Conservation (phyloP, 257 asterid species). For the Prunella vulgaris region DNA sequence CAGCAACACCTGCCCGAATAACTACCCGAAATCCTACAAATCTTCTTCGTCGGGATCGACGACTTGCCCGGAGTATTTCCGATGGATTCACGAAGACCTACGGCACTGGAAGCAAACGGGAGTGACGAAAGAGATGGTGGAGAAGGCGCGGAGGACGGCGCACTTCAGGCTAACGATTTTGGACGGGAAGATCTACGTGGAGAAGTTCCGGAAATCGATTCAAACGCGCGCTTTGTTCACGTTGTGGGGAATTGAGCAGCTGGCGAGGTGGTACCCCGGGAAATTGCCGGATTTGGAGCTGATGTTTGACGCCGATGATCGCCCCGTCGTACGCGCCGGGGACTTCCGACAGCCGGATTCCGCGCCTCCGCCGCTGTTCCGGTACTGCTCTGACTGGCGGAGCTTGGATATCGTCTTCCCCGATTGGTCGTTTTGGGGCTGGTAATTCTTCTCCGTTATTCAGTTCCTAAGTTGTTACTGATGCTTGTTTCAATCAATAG, state of each 20-base stretch:
- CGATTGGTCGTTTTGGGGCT: conserved; percentile 96
- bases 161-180: conserved; percentile 48
- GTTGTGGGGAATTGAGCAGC: conserved; percentile 63
- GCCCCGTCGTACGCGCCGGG: conserved; percentile 40
- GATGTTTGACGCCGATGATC: conserved; percentile 57
- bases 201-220: conserved; percentile 44
- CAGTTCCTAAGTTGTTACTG: not conserved
- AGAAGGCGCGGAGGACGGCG: conserved; percentile 44
- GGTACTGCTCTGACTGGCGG: conserved; percentile 69
- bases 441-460: conserved; percentile 37
- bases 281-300: conserved; percentile 64
- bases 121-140: conserved; percentile 42
- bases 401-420: conserved; percentile 94
- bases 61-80: conserved; percentile 64
- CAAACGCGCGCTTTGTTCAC: conserved; percentile 65
- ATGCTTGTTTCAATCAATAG: not conserved
- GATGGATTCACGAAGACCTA: conserved; percentile 72
- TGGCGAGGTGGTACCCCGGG: conserved; percentile 57
- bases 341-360: conserved; percentile 35
- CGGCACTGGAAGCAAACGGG: conserved; percentile 54
- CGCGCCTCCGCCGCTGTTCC: conserved; percentile 63
- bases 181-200: conserved; percentile 58
- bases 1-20: conserved; percentile 43
- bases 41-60: conserved; percentile 22
- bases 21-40: conserved; percentile 31